A percentile compares a stretch with the other conserved stretches of the same genome.
These are phyloP conservation scores for Cantharellus anzutake DNA, from an alignment of 768 basidiomycete genomes.

Conservation along the genomic window DNA sequence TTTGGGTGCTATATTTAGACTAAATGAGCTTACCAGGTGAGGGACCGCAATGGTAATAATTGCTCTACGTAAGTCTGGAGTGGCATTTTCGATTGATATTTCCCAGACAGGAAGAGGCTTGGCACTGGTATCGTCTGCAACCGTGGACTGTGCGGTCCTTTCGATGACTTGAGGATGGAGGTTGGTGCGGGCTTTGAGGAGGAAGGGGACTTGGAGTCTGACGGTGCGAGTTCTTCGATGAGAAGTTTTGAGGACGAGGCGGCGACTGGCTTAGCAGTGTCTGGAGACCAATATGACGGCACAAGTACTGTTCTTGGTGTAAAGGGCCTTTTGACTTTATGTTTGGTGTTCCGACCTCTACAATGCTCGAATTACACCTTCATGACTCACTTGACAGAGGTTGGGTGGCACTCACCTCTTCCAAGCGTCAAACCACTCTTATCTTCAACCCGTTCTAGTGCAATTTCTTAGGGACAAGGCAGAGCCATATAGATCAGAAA, in stretches of 20 bases:
- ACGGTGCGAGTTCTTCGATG: neutral
- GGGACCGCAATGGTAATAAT: constrained; percentile 36
- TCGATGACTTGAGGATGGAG: neutral
- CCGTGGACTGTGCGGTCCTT: neutral
- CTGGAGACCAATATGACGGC: constrained; percentile 24
- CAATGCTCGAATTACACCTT: neutral
- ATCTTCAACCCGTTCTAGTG: constrained; percentile 8
- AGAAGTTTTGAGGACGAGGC: constrained; percentile 32
- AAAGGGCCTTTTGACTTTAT: constrained; percentile 60
- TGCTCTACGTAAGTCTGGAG: constrained; percentile 16
- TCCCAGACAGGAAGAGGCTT: constrained; percentile 2
- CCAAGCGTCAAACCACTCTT: constrained; percentile 8
- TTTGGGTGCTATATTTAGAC: neutral
- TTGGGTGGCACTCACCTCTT: constrained; percentile 7
- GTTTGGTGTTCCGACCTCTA: constrained; percentile 45
- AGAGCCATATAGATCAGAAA: neutral
- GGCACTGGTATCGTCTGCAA: neutral
- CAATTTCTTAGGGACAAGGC: constrained; percentile 5
- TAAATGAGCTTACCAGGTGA: constrained; percentile 29
- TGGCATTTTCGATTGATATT: constrained; percentile 3
- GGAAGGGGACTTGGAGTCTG: neutral
- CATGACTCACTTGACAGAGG: neutral
- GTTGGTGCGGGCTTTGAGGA: neutral
- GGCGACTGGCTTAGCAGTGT: constrained; percentile 11
- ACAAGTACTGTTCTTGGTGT: constrained; percentile 35